These are phyloP conservation scores for Metschnikowia colocasiae DNA, from an alignment of 805 yeast genomes.

Conservation along the genomic window DNA sequence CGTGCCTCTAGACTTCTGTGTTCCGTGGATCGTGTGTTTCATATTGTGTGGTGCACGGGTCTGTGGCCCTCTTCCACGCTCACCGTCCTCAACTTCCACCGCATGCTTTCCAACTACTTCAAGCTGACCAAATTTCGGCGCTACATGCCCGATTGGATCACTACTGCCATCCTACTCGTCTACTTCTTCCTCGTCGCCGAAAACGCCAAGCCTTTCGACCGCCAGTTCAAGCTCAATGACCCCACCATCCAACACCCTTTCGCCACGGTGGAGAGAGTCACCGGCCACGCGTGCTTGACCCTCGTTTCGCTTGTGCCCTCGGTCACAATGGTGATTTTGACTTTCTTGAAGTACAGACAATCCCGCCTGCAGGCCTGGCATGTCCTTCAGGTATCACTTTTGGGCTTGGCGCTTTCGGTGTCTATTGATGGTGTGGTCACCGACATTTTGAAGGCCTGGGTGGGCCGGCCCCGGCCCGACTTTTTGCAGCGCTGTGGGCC, in stretches of 20 bases:
- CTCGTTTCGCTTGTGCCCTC: constrained; percentile 28
- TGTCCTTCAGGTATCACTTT: constrained; percentile 27
- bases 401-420: constrained; percentile 29
- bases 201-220: constrained; percentile 29
- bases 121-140: constrained; percentile 20
- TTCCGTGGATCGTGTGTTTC: too few relatives aligned
- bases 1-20: too few relatives aligned
- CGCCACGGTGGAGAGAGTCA: constrained; percentile 29
- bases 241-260: constrained; percentile 36
- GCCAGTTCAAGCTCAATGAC: constrained; percentile 34
- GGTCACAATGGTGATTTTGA: constrained; percentile 17
- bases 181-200: constrained; percentile 32
- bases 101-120: constrained; percentile 16
- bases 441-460: constrained; percentile 36
- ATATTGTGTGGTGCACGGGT: not conserved
- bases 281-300: constrained; percentile 24
- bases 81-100: not conserved
- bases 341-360: constrained; percentile 11
- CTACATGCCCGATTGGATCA: constrained; percentile 32
- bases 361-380: constrained; percentile 19
- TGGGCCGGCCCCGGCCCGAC: constrained; percentile 23
- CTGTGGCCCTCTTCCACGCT: not conserved
- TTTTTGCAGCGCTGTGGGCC: constrained; percentile 19
- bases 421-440: constrained; percentile 32
- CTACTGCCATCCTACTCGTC: constrained; percentile 20